A percentile compares a stretch with the other conserved stretches of the same genome.
Evolutionary conservation across 371 early-diverging fungal genomes (phyloP).

Genomic region (Blakeslea trispora): DNA sequence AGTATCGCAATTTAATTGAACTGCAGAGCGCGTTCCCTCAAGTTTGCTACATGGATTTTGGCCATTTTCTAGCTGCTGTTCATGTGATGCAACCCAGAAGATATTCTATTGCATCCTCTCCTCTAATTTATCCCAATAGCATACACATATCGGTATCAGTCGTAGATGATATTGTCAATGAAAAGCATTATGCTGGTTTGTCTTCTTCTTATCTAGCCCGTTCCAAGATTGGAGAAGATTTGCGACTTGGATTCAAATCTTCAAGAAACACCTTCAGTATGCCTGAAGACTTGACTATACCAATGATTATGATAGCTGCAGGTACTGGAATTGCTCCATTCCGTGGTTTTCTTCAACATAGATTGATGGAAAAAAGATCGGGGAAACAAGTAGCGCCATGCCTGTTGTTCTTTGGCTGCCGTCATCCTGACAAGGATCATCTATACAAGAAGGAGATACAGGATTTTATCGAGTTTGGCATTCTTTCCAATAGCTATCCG

Average conservation of each 20-base stretch:
- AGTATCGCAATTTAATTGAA: slow-evolving; percentile 49
- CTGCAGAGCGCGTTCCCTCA: slow-evolving; percentile 42
- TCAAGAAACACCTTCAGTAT: slow-evolving; percentile 36
- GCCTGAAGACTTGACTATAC: slow-evolving; percentile 36
- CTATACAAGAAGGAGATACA: slow-evolving; percentile 70
- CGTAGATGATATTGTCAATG: slow-evolving; percentile 40
- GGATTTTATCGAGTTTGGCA: slow-evolving; percentile 41
- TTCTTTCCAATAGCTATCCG: slow-evolving; percentile 52
- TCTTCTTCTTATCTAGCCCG: slow-evolving; percentile 34
- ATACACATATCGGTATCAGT: slow-evolving; percentile 43
- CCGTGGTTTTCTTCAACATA: slow-evolving; percentile 69
- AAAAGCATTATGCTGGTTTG: slow-evolving; percentile 37
- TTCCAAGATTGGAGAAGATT: not conserved
- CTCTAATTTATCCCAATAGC: slow-evolving; percentile 22
- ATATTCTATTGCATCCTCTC: slow-evolving; percentile 57
- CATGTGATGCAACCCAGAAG: slow-evolving; percentile 51
- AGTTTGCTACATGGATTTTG: slow-evolving; percentile 43
- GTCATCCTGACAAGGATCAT: slow-evolving; percentile 70
- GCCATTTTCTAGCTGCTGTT: slow-evolving; percentile 47
- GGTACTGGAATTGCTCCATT: slow-evolving; percentile 91
- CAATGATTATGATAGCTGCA: slow-evolving; percentile 58
- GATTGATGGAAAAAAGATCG: slow-evolving; percentile 21
- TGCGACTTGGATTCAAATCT: slow-evolving; percentile 36
- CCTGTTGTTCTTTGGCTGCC: slow-evolving; percentile 80
- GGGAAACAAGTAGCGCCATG: slow-evolving; percentile 22